Evolutionary conservation across 345 rosid genomes (phyloP).

Genomic region (Camelina neglecta): DNA sequence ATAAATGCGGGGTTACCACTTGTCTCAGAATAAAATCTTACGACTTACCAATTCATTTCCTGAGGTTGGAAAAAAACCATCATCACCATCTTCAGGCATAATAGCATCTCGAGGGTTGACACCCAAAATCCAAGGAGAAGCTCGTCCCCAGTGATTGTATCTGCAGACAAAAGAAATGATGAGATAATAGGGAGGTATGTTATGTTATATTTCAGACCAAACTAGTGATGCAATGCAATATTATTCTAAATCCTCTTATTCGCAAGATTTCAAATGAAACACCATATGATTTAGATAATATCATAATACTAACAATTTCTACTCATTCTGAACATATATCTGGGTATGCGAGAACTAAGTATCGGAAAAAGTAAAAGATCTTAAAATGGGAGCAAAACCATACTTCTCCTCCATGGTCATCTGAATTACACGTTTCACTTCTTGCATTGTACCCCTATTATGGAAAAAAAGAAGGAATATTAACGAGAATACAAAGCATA

Average conservation of each 20-base stretch:
- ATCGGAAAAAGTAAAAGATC: neutral
- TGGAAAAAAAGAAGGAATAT: constrained; percentile 14
- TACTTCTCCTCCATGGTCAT: constrained; percentile 81
- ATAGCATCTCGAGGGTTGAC: constrained; percentile 80
- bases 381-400: constrained; percentile 35
- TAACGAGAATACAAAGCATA: constrained; percentile 7
- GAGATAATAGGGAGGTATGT: neutral
- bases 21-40: constrained; percentile 17
- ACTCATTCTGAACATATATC: constrained; percentile 3
- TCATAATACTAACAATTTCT: constrained; percentile 1
- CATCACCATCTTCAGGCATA: constrained; percentile 88
- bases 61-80: constrained; percentile 85
- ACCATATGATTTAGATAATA: neutral
- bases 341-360: neutral
- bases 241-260: neutral
- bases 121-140: constrained; percentile 88
- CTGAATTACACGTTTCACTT: constrained; percentile 57
- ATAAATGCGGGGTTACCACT: constrained; percentile 1
- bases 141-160: constrained; percentile 71
- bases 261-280: constrained; percentile 17
- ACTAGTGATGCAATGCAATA: neutral
- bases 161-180: constrained; percentile 47
- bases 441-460: constrained; percentile 57
- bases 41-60: constrained; percentile 87
- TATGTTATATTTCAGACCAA: constrained; percentile 23